Conservation (phyloP, 2,329 filamentous ascomycete genomes). For the Cytospora paraplurivora region DNA sequence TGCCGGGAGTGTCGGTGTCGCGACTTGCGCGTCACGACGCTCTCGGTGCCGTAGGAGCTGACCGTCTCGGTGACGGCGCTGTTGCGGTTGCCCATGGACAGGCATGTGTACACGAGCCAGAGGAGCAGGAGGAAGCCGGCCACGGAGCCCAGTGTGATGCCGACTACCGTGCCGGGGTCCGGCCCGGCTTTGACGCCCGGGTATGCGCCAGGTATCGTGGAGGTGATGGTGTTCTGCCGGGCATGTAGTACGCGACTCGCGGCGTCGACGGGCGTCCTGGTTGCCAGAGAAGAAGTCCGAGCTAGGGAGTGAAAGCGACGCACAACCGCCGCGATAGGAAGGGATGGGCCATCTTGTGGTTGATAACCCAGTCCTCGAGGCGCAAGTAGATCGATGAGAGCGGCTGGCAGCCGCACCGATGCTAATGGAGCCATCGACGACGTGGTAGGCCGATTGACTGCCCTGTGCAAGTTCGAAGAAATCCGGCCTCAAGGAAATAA, state of each 20-base stretch:
- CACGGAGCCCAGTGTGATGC: conserved; percentile 45
- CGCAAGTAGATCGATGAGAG: conserved; percentile 8
- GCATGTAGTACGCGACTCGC: conserved; percentile 29
- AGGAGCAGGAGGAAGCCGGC: conserved; percentile 45
- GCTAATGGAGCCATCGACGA: conserved; percentile 23
- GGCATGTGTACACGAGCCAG: conserved; percentile 38
- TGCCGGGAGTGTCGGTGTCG: conserved; percentile 30
- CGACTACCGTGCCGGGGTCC: conserved; percentile 42
- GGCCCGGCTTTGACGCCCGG: conserved; percentile 33
- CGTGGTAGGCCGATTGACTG: conserved; percentile 6
- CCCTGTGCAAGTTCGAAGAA: background rate
- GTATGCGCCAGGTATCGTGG: conserved; percentile 38
- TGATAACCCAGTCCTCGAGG: conserved; percentile 19
- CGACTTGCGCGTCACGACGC: conserved; percentile 32
- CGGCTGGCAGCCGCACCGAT: conserved; percentile 16
- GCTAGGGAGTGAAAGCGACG: conserved; percentile 13
- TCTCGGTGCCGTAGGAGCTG: conserved; percentile 31
- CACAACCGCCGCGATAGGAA: conserved; percentile 6
- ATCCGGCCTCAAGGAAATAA: conserved; percentile 1
- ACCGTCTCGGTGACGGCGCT: conserved; percentile 15
- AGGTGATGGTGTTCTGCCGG: conserved; percentile 31
- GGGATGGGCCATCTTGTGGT: conserved; percentile 11
- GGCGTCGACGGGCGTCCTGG: conserved; percentile 18
- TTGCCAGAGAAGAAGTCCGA: conserved; percentile 10
- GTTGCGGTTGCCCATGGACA: conserved; percentile 36